phyloP scores from a whole-genome alignment of 768 basidiomycete genomes.

The Lanmaoa rubissima region DNA sequence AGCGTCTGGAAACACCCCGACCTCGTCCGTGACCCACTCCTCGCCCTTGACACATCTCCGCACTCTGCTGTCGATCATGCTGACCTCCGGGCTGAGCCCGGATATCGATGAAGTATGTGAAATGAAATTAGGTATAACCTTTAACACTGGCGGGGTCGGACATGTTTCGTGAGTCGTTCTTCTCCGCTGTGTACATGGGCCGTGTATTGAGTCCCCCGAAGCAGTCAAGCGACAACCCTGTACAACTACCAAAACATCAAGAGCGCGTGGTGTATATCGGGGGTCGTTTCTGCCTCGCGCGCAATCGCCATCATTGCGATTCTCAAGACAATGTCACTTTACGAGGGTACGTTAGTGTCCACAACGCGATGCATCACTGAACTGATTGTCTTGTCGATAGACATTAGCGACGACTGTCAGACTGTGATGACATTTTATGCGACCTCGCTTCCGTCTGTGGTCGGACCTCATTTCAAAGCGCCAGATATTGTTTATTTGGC shows the following conservation, averaged over 20 bases:
- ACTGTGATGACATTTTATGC: constrained; percentile 82
- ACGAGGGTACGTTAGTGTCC: constrained; percentile 50
- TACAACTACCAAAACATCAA: constrained; percentile 37
- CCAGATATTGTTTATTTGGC: constrained; percentile 77
- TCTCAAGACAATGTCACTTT: constrained; percentile 69
- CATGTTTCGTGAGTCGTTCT: constrained; percentile 44
- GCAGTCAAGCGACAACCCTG: constrained; percentile 38
- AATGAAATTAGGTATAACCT: constrained; percentile 49
- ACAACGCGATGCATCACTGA: background rate
- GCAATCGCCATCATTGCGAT: constrained; percentile 64
- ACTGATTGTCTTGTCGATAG: constrained; percentile 36
- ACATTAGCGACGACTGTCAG: constrained; percentile 64
- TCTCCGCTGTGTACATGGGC: background rate
- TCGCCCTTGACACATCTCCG: constrained; percentile 55
- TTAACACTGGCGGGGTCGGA: constrained; percentile 43
- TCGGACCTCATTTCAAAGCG: constrained; percentile 59
- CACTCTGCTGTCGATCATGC: constrained; percentile 56
- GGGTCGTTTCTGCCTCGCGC: constrained; percentile 64
- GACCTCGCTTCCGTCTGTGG: constrained; percentile 58
- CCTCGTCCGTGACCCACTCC: constrained; percentile 34
- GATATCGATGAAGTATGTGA: constrained; percentile 71
- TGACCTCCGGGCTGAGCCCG: constrained; percentile 67
- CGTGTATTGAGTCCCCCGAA: constrained; percentile 5
- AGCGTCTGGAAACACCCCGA: constrained; percentile 47
- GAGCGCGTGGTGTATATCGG: constrained; percentile 73